A percentile compares a stretch with the other conserved stretches of the same genome.
phyloP scores from a whole-genome alignment of 176 grass and related monocot genomes.

The Carex littledalei region DNA sequence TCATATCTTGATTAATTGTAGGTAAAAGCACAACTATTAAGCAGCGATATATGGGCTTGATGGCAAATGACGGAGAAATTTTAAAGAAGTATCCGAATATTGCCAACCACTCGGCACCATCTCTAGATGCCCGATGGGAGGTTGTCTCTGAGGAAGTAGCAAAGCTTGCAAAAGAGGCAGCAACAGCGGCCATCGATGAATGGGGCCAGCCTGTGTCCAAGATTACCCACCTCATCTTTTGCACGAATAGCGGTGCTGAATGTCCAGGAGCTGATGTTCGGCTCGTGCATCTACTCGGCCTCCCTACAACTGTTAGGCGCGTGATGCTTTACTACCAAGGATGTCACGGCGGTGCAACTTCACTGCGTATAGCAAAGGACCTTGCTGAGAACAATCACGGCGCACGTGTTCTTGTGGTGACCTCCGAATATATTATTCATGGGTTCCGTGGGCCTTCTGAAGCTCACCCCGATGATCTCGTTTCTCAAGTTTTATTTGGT shows the following conservation, averaged over 20 bases:
- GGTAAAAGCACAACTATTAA: constrained; percentile 33
- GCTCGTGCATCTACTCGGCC: constrained; percentile 37
- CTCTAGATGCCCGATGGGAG: constrained; percentile 30
- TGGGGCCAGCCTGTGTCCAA: constrained; percentile 31
- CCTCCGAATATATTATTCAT: constrained; percentile 34
- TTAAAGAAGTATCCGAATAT: constrained; percentile 11
- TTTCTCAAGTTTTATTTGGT: constrained; percentile 10
- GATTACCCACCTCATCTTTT: constrained; percentile 51
- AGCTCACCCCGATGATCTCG: constrained; percentile 16
- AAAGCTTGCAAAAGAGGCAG: constrained; percentile 22
- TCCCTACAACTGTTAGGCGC: constrained; percentile 31
- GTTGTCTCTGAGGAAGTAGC: constrained; percentile 22
- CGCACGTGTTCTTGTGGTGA: constrained; percentile 50
- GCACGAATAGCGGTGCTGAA: constrained; percentile 37
- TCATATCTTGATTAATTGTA: background rate
- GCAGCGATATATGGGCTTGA: constrained; percentile 25
- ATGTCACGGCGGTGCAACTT: background rate
- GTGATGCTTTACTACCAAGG: constrained; percentile 29
- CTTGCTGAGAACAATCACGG: constrained; percentile 31
- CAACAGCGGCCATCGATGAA: constrained; percentile 28
- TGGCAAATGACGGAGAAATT: constrained; percentile 14
- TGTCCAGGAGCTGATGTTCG: constrained; percentile 28
- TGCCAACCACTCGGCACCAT: constrained; percentile 7
- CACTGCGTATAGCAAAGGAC: background rate
- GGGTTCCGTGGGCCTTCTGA: constrained; percentile 38